A percentile compares a stretch with the other conserved stretches of the same genome.
Evolutionary conservation across 108 stramenopile species (phyloP).

Genomic region (Hondaea fermentalgiana): DNA sequence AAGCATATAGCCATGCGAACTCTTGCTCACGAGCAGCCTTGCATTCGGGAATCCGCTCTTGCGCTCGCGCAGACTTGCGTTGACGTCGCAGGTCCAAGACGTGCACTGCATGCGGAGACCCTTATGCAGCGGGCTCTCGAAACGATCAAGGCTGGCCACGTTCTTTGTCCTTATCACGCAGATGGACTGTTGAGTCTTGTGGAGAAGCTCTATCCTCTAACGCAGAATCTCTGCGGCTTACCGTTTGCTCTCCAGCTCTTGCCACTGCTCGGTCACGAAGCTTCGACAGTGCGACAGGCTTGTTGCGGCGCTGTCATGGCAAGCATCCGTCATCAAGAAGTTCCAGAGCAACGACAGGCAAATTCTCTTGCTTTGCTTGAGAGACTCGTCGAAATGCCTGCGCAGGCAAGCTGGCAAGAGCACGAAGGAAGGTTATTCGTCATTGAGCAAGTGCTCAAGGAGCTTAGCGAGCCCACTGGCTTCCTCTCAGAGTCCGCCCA

Average conservation of each 20-base stretch:
- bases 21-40: neutral
- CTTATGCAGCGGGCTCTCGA: neutral
- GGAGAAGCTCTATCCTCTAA: neutral
- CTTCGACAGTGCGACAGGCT: neutral
- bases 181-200: neutral
- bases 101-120: neutral
- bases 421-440: neutral
- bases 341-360: neutral
- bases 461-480: neutral
- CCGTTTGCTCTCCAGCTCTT: neutral
- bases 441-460: neutral
- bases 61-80: neutral
- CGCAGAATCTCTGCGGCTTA: too few species aligned
- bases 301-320: neutral
- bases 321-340: neutral
- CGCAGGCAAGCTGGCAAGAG: neutral
- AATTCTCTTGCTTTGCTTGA: neutral
- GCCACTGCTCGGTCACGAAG: neutral
- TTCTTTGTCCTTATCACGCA: neutral
- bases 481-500: neutral
- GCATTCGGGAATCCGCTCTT: neutral
- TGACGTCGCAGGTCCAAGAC: neutral
- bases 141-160: neutral
- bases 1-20: neutral
- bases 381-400: neutral